Evolutionary conservation across 768 basidiomycete genomes (phyloP), one percentile per base, ranked within the genome.

Genomic region (Boletales sp.): DNA sequence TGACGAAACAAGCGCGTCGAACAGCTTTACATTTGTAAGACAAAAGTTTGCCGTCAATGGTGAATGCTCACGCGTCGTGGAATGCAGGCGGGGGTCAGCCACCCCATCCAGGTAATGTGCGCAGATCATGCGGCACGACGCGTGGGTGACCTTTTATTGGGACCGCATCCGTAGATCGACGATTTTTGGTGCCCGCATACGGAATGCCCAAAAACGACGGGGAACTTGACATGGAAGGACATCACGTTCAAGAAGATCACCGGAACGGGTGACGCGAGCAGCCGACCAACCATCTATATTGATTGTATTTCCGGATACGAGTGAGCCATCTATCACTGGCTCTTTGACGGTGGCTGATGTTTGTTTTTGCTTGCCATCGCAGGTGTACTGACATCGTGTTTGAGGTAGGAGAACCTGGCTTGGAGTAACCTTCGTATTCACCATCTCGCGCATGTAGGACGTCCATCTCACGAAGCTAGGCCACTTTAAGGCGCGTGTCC

Each of bases 1-100:
- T 7, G 25, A 7, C 25, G 25, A 28, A 28, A 28, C 25, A 57
- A 31, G 5, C 12, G 14, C 1, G 11, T 33, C 12, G 37, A 6
- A 44, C 21, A 48, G 49, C 39, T 62, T 61, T 13, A 46, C 18
- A 8, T 38, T 57, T 13, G 58, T 60, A n/a, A 47, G 50, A 32
- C 15, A 28, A 11, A n/a, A 1, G 21, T 32, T 5, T 2, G 13
- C n/a, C 14, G 13, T 12, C 13, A n/a, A 25, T 33, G 14, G 4
- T 19, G 38, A 28, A 28, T 40, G 15, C 19, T 55, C 37, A 59
- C 9, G 4, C 14, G 19, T 21, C 4, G 25, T 28, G 25, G 15
- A 28, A 38, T 18, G 12, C 4, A 56, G 58, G 35, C 41, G 9
- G 19, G 25, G 8, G 41, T 54, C 33, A 32, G 31, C 4, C 1